Evolutionary conservation across 2,329 filamentous ascomycete genomes (phyloP), one percentile per base, ranked within the genome.

Genomic region (Drechslerella dactyloides): DNA sequence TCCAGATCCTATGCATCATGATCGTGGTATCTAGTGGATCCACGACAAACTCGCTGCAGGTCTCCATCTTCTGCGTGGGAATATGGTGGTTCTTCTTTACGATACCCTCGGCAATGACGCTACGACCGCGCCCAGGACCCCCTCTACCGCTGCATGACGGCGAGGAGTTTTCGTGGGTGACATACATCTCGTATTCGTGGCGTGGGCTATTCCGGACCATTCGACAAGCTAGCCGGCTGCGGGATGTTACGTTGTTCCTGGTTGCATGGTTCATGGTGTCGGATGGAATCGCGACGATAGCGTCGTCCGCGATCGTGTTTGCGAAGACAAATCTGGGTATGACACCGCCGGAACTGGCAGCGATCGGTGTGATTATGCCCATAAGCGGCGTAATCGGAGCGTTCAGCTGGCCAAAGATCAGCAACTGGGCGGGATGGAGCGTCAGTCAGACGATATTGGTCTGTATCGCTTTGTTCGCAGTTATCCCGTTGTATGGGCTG

Each of bases 311-410:
- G 0, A 92, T 97, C 27, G 84, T 99, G 8, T 99, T 97, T 78
- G 94, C 93, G 44, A 97, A 97, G 81, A 97, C 93, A 54, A 76
- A 92, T 74, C 83, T 99, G 8, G 86, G 90, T 74, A 99, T 99
- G 94, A 85, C 88, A 68, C 88, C 93, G 0, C 91, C 91, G 80
- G 90, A 90, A 1, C 81, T 99, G 23, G 94, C 91, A 4, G 84
- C 97, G 78, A 97, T 99, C 79, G 96, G 93, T 77, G 91, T 97
- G 60, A 93, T 97, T 75, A 90, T 90, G 37, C 97, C 93, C 11
- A 81, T 90, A 46, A 87, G 87, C 4, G 94, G 94, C 27, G 89
- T 97, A 10, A 81, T 90, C 7, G 94, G 94, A 17, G 94, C 94
- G 0, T 93, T 97, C 77, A 87, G 88, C 37, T 99, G 94, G 94